A percentile compares a stretch with the other conserved stretches of the same genome.
Conservation (phyloP, 2,329 filamentous ascomycete species). For the Chaetomium strumarium region DNA sequence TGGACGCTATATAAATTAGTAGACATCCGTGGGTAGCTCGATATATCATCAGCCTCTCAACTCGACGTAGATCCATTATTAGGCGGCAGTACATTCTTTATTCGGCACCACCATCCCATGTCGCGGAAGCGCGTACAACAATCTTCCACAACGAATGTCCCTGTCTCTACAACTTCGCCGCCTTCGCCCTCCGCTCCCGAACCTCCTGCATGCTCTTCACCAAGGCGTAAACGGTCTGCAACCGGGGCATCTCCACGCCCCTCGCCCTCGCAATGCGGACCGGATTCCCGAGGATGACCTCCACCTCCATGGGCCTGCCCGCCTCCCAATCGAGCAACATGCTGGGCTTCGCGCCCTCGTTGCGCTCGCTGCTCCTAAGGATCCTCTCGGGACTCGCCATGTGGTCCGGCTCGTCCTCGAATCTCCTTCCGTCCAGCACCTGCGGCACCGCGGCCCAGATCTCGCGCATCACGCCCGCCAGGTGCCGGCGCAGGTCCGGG, state of each 20-base stretch:
- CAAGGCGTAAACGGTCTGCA: constrained; percentile 63
- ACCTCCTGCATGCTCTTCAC: constrained; percentile 55
- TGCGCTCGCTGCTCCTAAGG: constrained; percentile 56
- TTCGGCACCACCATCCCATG: too few species aligned
- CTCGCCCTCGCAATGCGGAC: constrained; percentile 57
- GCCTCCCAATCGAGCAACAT: constrained; percentile 68
- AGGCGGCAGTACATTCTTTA: too few species aligned
- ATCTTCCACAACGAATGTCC: too few species aligned
- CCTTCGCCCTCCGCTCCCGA: constrained; percentile 33
- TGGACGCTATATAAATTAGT: too few species aligned
- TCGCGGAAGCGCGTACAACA: too few species aligned
- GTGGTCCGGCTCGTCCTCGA: constrained; percentile 41
- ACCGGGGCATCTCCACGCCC: constrained; percentile 58
- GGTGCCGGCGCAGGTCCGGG: constrained; percentile 54
- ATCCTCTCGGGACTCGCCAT: constrained; percentile 60
- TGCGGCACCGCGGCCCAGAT: constrained; percentile 58
- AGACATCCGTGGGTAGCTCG: too few species aligned
- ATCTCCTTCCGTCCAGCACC: constrained; percentile 52
- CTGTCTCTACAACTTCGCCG: background rate
- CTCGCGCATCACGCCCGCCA: constrained; percentile 64
- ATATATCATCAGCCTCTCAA: too few species aligned
- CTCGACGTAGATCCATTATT: too few species aligned
- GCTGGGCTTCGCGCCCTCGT: constrained; percentile 57
- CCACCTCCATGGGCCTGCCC: constrained; percentile 60
- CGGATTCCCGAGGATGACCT: constrained; percentile 67